These are phyloP conservation scores for Cryphonectria japonica DNA, from an alignment of 2,329 filamentous ascomycete genomes.

Conservation along the genomic window DNA sequence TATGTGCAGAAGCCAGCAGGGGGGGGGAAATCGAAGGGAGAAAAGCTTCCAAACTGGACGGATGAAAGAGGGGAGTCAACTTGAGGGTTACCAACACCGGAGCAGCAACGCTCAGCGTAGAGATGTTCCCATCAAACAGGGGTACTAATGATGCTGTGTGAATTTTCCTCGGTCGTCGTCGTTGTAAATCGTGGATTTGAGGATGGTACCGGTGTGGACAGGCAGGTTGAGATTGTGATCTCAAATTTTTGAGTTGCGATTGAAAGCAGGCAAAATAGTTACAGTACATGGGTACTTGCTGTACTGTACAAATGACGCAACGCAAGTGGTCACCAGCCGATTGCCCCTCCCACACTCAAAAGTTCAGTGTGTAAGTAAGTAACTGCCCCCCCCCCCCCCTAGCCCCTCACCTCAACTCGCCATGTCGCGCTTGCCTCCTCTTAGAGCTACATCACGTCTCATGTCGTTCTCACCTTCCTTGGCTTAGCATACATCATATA, in stretches of 20 bases:
- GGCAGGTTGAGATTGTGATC: neutral
- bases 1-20: neutral
- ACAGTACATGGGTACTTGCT: neutral
- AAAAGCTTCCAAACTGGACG: neutral
- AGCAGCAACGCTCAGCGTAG: neutral
- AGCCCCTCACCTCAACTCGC: neutral
- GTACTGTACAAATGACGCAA: neutral
- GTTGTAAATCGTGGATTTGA: no score
- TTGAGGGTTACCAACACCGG: neutral
- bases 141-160: neutral
- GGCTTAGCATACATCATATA: neutral
- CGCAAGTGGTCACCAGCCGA: neutral
- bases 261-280: neutral
- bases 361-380: neutral
- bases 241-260: neutral
- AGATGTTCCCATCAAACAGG: neutral
- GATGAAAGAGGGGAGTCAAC: neutral
- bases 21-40: no score
- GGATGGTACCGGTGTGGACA: neutral
- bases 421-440: neutral
- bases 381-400: no score
- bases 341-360: neutral
- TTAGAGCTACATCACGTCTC: neutral
- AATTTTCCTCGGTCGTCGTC: neutral
- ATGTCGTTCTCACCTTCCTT: neutral